Base-by-base conservation (phyloP, 345 rosid species). In the Moricandia arvensis region DNA sequence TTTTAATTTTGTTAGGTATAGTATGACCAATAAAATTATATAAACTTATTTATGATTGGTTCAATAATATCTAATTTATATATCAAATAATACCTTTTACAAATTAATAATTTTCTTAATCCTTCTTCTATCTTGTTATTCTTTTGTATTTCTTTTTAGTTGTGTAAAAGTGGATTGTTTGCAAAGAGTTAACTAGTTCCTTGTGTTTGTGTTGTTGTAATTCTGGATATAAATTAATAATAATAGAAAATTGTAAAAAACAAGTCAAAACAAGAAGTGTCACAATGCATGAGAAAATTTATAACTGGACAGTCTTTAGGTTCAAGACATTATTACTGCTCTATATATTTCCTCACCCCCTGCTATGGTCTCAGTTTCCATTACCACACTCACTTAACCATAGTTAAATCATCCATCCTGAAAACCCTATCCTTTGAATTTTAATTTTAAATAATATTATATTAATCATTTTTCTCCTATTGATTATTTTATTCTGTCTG, bases 271-370 rank as follows among this genome's bases (percentile, higher is more conserved):
- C 8, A 43, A 71, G 62, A 72, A 72, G 53, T 72, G 62, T 63
- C 69, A 35, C 69, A 21, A 58, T 66, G 78, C 78, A 66, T 75
- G 72, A 75, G n/a, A 45, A 59, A 58, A 67, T 59, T 75, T 45
- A 43, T 67, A 75, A 67, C 33, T 33, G 60, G 51, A 67, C 67
- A 2, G 31, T 29, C 70, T 73, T 63, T 73, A 73, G 63, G 31
- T 65, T 65, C 29, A 65, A 74, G 26, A 41, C 65, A 74, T 74
- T 65, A n/a, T n/a, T 66, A 66, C 27, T 74, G 64, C 71, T 74
- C 66, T 21, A 38, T 64, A 64, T 65, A 43, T 43, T 29, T 30
- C 11, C 26, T 66, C 58, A 65, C 59, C 63, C 54, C 15, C 13
- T 65, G 29, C 11, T 1, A 3, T 41, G 43, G 71, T 35, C 69